phyloP scores from a whole-genome alignment of 345 rosid species.

The Populus nigra region DNA sequence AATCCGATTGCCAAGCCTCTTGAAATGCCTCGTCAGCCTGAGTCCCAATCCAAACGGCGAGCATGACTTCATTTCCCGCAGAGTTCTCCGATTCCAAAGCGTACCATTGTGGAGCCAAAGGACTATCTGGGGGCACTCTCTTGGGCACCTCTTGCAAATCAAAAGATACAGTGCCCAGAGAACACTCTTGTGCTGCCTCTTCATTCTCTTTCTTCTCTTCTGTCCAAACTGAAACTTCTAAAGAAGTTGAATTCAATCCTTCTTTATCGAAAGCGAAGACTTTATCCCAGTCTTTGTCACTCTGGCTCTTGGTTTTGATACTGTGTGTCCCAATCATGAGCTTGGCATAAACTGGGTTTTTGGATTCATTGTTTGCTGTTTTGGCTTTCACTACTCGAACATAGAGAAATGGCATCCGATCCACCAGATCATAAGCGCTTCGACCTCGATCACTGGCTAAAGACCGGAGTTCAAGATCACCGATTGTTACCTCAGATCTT shows the following conservation, averaged over 20 bases:
- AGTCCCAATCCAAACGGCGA: conserved; percentile 87
- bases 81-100: conserved; percentile 66
- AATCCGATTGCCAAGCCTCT: conserved; percentile 96
- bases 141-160: conserved; percentile 87
- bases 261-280: conserved; percentile 88
- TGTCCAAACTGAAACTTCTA: conserved; percentile 78
- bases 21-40: conserved; percentile 94
- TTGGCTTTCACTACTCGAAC: conserved; percentile 73
- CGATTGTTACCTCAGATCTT: conserved; percentile 33
- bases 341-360: conserved; percentile 50
- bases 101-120: conserved; percentile 95
- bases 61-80: conserved; percentile 82
- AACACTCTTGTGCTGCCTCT: conserved; percentile 37
- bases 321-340: conserved; percentile 77
- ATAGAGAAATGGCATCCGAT: conserved; percentile 79
- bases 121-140: conserved; percentile 84
- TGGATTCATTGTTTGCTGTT: conserved; percentile 39
- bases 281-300: conserved; percentile 80
- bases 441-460: conserved; percentile 49
- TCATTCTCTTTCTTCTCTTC: conserved; percentile 59
- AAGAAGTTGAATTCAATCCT: conserved; percentile 58
- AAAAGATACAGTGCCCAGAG: conserved; percentile 80
- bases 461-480: conserved; percentile 56
- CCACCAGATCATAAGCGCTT: conserved; percentile 70
- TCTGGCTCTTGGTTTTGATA: conserved; percentile 65